A percentile compares a stretch with the other conserved stretches of the same genome.
These are phyloP conservation scores for Papilionanthe hybrid DNA, from an alignment of 116 monocot genomes.

Conservation along the genomic window DNA sequence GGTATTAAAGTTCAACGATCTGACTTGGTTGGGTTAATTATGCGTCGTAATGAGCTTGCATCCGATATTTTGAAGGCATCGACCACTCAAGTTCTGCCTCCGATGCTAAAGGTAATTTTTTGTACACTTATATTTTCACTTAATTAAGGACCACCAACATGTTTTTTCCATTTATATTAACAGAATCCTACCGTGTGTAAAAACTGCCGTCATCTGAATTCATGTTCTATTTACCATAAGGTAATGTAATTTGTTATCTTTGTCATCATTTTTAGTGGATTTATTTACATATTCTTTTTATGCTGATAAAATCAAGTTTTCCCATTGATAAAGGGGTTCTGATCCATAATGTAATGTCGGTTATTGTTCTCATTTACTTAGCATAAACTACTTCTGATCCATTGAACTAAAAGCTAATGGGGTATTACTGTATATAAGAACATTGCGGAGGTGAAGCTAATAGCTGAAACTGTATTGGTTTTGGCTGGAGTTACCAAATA, in stretches of 20 bases:
- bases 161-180: slow-evolving; percentile 12
- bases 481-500: too few relatives aligned
- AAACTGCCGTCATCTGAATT: slow-evolving; percentile 77
- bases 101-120: slow-evolving; percentile 66
- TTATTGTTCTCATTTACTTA: neutral
- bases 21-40: slow-evolving; percentile 87
- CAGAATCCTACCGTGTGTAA: slow-evolving; percentile 69
- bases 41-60: slow-evolving; percentile 95
- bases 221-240: slow-evolving; percentile 85
- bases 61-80: slow-evolving; percentile 72
- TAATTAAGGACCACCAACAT: neutral
- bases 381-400: neutral
- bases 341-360: neutral
- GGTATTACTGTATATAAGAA: neutral
- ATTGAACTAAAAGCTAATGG: neutral
- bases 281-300: neutral
- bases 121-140: neutral
- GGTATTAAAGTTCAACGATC: slow-evolving; percentile 84
- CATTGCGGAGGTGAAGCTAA: neutral
- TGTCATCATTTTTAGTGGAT: neutral
- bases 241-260: slow-evolving; percentile 24
- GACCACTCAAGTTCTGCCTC: slow-evolving; percentile 52
- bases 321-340: neutral
- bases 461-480: too few relatives aligned
- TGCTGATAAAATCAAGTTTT: neutral